Evolutionary conservation across 805 yeast genomes (phyloP), one percentile per base, ranked within the genome.

Genomic region (Yamadazyma paraphyllophila): DNA sequence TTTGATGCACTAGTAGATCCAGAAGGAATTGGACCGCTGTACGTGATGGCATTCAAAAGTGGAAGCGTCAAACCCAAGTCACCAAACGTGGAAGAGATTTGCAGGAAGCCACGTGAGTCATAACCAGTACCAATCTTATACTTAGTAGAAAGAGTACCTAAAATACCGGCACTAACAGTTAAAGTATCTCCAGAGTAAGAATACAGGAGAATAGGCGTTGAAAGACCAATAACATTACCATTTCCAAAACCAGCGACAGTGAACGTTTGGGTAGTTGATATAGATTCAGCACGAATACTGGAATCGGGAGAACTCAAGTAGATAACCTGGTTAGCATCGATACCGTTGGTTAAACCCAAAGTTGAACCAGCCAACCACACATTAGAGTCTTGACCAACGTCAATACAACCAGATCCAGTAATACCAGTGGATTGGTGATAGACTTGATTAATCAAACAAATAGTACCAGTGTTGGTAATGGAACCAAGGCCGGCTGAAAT

Each of bases 201-300:
- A 42, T 57, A 46, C 36, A 30, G 11, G 16, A 40, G n/a, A 13
- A 52, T 41, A 3, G 56, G 25, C 24, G 39, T 25, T 13, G 46
- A 39, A 16, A 54, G 40, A 29, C 55, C 60, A 29, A 60, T 45
- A 31, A 43, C 33, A 35, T 62, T 59, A n/a, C 62, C 60, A 32
- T 47, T 44, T 46, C 66, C 65, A 38, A 50, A 62, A 24, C 65
- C 65, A 36, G 54, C 51, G 26, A 62, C 65, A 29, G 49, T 53
- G 38, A 46, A 50, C 2, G 63, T 50, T 37, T 50, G 58, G 3
- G 51, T n/a, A 11, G 49, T 36, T 27, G 50, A 34, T 6, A 51
- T 16, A 8, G 57, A 48, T n/a, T 46, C 52, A 17, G 52, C 58
- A 29, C 49, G 41, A 29, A 60, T 26, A 27, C 55, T 34, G 4